Percentiles rank a stretch among this genome's conserved stretches.
Evolutionary conservation across 164 flowering plant species (phyloP).

Genomic region (Tetracentron sinense): DNA sequence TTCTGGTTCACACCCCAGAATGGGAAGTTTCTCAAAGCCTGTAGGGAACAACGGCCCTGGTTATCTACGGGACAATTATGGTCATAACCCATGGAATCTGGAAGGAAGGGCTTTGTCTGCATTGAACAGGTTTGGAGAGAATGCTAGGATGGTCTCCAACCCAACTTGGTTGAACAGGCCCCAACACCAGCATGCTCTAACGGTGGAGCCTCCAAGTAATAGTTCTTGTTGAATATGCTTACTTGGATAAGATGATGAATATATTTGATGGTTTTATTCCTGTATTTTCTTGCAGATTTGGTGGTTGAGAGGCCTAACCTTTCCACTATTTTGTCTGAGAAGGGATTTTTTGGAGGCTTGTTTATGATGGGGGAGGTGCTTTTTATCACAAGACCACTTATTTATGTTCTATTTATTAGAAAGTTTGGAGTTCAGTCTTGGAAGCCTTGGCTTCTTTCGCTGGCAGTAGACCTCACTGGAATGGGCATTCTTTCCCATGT

Average conservation of each 20-base stretch:
- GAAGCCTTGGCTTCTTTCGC: slow-evolving; percentile 82
- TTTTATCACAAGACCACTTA: slow-evolving; percentile 73
- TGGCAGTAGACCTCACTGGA: slow-evolving; percentile 64
- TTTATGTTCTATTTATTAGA: slow-evolving; percentile 79
- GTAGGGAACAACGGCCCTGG: slow-evolving; percentile 31
- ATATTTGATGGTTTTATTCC: neutral
- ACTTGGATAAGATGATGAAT: neutral
- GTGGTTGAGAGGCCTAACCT: slow-evolving; percentile 48
- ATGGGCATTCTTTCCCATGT: slow-evolving; percentile 52
- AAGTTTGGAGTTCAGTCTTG: slow-evolving; percentile 85
- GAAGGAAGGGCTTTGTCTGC: slow-evolving; percentile 86
- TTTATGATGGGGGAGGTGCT: slow-evolving; percentile 66
- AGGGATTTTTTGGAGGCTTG: slow-evolving; percentile 65
- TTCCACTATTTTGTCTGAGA: slow-evolving; percentile 57
- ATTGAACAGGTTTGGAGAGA: slow-evolving; percentile 70
- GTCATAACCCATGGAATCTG: slow-evolving; percentile 37
- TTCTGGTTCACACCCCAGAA: slow-evolving; percentile 26
- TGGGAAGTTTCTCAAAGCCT: slow-evolving; percentile 25
- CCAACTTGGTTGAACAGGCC: slow-evolving; percentile 58
- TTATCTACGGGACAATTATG: slow-evolving; percentile 23
- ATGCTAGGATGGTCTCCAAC: slow-evolving; percentile 60
- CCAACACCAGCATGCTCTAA: slow-evolving; percentile 41
- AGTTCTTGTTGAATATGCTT: neutral
- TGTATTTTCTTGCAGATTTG: slow-evolving; percentile 31
- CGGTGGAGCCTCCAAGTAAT: slow-evolving; percentile 48